These are phyloP conservation scores for Thielaviopsis ethacetica DNA, from an alignment of 2,329 filamentous ascomycete genomes.

Conservation along the genomic window DNA sequence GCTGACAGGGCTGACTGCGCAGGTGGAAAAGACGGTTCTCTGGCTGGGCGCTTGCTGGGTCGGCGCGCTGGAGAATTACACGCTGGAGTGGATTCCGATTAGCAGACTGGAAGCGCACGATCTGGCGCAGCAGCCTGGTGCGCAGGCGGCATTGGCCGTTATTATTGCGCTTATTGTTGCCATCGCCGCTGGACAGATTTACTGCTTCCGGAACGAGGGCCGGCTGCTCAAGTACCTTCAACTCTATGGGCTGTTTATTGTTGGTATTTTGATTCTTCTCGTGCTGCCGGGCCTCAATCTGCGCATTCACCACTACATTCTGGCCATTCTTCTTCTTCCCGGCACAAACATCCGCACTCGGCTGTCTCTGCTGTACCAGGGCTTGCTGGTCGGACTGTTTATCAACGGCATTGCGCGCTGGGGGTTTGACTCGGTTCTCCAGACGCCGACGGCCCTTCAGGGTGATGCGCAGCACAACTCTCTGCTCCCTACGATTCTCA, in stretches of 20 bases:
- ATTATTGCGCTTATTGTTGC: slow-evolving; percentile 55
- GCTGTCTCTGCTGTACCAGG: slow-evolving; percentile 72
- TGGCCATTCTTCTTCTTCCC: slow-evolving; percentile 71
- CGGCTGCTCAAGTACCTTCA: slow-evolving; percentile 62
- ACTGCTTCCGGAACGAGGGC: slow-evolving; percentile 73
- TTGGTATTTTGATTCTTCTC: slow-evolving; percentile 52
- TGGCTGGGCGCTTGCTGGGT: slow-evolving; percentile 88
- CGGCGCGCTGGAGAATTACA: slow-evolving; percentile 85
- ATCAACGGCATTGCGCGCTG: slow-evolving; percentile 87
- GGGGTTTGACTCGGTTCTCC: slow-evolving; percentile 79
- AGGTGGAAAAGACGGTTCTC: slow-evolving; percentile 76
- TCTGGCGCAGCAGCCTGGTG: slow-evolving; percentile 75
- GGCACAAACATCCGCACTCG: slow-evolving; percentile 82
- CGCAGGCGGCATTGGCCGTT: slow-evolving; percentile 62
- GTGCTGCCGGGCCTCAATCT: slow-evolving; percentile 61
- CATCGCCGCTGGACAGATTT: slow-evolving; percentile 62
- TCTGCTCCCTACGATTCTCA: slow-evolving; percentile 36
- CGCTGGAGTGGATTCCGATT: slow-evolving; percentile 85
- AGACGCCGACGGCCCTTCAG: slow-evolving; percentile 59
- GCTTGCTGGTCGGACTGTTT: slow-evolving; percentile 76
- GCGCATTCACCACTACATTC: slow-evolving; percentile 88
- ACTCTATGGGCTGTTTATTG: slow-evolving; percentile 55
- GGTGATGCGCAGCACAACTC: slow-evolving; percentile 50
- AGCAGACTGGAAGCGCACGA: slow-evolving; percentile 83
- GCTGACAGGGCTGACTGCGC: slow-evolving; percentile 56